Base-by-base conservation (phyloP, 306 rosid genomes). In the Quercus parvula region DNA sequence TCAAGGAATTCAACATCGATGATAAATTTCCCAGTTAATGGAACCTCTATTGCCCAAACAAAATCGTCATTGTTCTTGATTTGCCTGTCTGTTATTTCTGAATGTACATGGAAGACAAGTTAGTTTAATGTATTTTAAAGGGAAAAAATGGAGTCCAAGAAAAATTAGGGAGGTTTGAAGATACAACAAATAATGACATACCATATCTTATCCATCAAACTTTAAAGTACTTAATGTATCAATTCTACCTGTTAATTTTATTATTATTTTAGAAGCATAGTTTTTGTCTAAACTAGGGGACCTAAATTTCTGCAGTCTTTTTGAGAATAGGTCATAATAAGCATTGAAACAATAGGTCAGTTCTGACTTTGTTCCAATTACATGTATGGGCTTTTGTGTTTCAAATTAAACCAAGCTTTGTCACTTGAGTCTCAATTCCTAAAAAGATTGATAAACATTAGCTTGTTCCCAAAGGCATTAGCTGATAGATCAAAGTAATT, bases 1-100 rank as follows among this genome's bases (percentile, higher is more conserved):
- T 96, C 99, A 62, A 93, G 93, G 86, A 96, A 96, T 83, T 96
- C 98, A 52, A 96, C 89, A 73, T 96, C 99, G 33, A 96, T 93
- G 52, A 96, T 91, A 94, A 91, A 91, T 80, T 96, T 96, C 52
- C 99, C 99, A 3, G 98, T 89, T 58, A 96, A 81, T 38, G 99
- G 98, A 79, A 93, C 93, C 87, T 96, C 99, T 73, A 93, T 80
- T 76, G 92, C 86, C 99, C 99, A 96, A 78, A 93, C 91, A 79
- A 96, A 96, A 77, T 91, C 99, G 22, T 95, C 99, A 79, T 85
- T 91, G 83, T 63, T 90, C 85, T 90, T 96, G 63, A 96, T 83
- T 88, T 88, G 84, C 78, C 71, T 96, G 86, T 96, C 97, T 80
- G 74, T 89, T 20, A 96, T 81, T 75, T 87, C 99, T 96, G 87